Base-by-base conservation (phyloP, 164 flowering plant genomes). In the Dillenia turbinata region DNA sequence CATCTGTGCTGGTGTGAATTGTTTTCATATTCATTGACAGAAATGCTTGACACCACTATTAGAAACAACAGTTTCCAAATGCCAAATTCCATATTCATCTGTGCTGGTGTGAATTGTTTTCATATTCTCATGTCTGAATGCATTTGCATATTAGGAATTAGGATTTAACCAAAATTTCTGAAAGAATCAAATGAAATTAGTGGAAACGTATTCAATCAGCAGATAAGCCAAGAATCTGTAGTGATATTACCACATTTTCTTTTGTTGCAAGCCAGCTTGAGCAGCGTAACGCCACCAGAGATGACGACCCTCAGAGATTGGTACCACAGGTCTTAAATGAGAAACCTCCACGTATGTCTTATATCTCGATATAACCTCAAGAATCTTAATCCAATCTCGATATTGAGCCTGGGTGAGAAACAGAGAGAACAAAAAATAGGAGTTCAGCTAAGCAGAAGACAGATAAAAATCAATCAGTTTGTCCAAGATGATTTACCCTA, bases 241-340 rank as follows among this genome's bases (percentile, higher is more conserved):
- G 2, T 51, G 40, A 67, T 17, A 51, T 69, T 83, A 92, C 97
- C 97, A 83, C 87, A 92, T 81, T 70, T 83, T 85, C 71, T 79
- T 89, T 84, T 85, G 92, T 75, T 88, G 96, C 68, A 92, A 69
- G 57, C 75, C 70, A 71, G 94, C 99, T 68, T 77, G 94, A 71
- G 78, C 82, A 66, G 92, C 97, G 82, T 85, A 95, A 48, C 75
- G 96, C 99, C 99, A 95, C 99, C 99, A 95, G 43, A 75, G 67
- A 55, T 54, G 33, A 69, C 84, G 79, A 70, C 59, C 69, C 56
- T 82, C 68, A 17, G 74, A 81, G 57, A 90, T 81, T 54, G 90
- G 75, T 49, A 84, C 83, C 63, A 69, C 55, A 9, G 99, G 99
- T 73, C 99, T 84, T 62, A 95, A 74, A 75, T 95, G 97, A 63